A percentile compares a stretch with the other conserved stretches of the same genome.
phyloP scores from a whole-genome alignment of 2,329 filamentous ascomycete species.

The Verticillium dahliae region DNA sequence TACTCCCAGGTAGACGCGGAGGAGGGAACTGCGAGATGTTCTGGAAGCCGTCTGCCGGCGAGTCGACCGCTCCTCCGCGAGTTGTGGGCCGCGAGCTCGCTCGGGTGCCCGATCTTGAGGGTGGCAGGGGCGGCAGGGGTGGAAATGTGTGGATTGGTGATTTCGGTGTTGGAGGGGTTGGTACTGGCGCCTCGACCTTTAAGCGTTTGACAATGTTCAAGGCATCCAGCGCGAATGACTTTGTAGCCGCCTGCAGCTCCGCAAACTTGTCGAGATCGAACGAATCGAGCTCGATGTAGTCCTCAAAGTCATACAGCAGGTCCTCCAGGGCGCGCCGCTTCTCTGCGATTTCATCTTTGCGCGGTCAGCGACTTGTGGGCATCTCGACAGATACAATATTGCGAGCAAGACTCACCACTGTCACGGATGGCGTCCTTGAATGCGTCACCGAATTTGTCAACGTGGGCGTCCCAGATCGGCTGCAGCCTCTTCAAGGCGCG shows the following conservation, averaged over 20 bases:
- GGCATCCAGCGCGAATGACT: conserved; percentile 30
- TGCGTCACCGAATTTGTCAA: conserved; percentile 26
- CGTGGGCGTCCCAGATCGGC: conserved; percentile 28
- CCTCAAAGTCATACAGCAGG: conserved; percentile 36
- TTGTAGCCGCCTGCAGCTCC: conserved; percentile 30
- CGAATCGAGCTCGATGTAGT: conserved; percentile 29
- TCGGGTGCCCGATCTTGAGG: neutral
- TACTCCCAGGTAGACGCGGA: neutral
- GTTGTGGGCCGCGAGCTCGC: neutral
- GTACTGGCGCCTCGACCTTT: conserved; percentile 3
- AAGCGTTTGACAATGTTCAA: conserved; percentile 26
- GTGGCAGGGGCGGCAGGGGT: neutral
- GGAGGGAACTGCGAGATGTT: neutral
- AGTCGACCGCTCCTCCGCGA: neutral
- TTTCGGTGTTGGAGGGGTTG: neutral
- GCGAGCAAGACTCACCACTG: conserved; percentile 20
- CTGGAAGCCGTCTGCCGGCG: neutral
- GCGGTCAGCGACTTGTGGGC: neutral
- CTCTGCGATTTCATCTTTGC: conserved; percentile 20
- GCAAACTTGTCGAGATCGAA: conserved; percentile 28
- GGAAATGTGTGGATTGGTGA: neutral
- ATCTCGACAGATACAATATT: neutral
- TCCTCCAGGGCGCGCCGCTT: conserved; percentile 26
- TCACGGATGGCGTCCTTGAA: conserved; percentile 28
- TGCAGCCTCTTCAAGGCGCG: conserved; percentile 27